Evolutionary conservation across 345 rosid species (phyloP).

Genomic region (Alliaria petiolata): DNA sequence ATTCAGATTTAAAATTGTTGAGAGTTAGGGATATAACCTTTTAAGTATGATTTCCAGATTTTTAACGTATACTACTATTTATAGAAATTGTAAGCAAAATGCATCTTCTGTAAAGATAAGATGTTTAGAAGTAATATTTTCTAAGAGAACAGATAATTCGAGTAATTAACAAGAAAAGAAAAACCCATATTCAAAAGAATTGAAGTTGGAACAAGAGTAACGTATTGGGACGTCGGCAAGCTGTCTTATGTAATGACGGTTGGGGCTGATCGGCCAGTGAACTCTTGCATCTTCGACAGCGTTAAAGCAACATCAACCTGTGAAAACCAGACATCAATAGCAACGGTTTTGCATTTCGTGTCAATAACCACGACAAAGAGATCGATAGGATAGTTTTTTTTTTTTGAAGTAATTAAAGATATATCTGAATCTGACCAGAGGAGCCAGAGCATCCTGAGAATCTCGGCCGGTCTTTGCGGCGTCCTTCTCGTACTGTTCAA

Average conservation of each 20-base stretch:
- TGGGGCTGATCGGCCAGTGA: constrained; percentile 84
- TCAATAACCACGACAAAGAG: background rate
- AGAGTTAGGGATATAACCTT: no score
- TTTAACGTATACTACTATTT: no score
- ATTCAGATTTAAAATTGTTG: no score
- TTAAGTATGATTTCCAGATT: background rate
- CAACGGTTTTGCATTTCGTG: background rate
- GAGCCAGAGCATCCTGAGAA: constrained; percentile 77
- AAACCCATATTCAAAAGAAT: background rate
- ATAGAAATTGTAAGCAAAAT: no score
- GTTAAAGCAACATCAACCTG: constrained; percentile 89
- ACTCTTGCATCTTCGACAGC: constrained; percentile 84
- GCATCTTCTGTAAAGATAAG: background rate
- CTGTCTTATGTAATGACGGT: constrained; percentile 69
- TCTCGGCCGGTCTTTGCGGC: constrained; percentile 70
- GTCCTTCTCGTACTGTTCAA: constrained; percentile 88
- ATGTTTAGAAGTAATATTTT: background rate
- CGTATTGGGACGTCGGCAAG: background rate
- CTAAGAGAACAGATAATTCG: background rate
- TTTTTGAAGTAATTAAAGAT: background rate
- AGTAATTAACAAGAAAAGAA: background rate
- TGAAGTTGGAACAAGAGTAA: constrained; percentile 8
- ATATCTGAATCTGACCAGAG: constrained; percentile 52
- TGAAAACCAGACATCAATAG: background rate
- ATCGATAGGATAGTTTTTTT: background rate